These are phyloP conservation scores for Taxillus chinensis DNA, from an alignment of 164 flowering plant genomes.

Conservation along the genomic window DNA sequence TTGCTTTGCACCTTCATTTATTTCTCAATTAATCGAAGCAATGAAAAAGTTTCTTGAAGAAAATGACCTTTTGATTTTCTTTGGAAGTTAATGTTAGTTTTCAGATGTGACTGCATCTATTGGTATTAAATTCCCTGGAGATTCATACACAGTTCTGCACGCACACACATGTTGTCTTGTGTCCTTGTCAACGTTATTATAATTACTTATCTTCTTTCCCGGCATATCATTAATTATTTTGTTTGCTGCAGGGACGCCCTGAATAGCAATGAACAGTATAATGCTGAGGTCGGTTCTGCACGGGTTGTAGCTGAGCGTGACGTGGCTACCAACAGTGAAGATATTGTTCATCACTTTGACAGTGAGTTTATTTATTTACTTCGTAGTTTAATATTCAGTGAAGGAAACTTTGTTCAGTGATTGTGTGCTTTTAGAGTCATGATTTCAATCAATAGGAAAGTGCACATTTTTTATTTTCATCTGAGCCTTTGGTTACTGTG, in stretches of 20 bases:
- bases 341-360: slow-evolving; percentile 34
- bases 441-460: too few relatives aligned
- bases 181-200: too few relatives aligned
- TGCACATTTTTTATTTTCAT: too few relatives aligned
- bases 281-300: slow-evolving; percentile 47
- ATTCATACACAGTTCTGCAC: too few relatives aligned
- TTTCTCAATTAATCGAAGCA: too few relatives aligned
- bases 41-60: not conserved
- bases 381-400: too few relatives aligned
- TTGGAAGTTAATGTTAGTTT: not conserved
- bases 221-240: not conserved
- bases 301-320: slow-evolving; percentile 61
- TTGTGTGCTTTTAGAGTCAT: too few relatives aligned
- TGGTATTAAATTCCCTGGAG: not conserved
- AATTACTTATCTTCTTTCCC: not conserved
- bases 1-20: too few relatives aligned
- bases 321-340: slow-evolving; percentile 38
- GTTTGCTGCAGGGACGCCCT: slow-evolving; percentile 39
- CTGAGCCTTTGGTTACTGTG: not conserved
- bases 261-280: slow-evolving; percentile 60
- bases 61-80: not conserved
- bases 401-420: too few relatives aligned
- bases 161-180: too few relatives aligned
- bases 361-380: slow-evolving; percentile 30
- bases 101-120: not conserved